Evolutionary conservation across 192 early-diverging fungal species (phyloP).

Genomic region (Coemansia reversa): DNA sequence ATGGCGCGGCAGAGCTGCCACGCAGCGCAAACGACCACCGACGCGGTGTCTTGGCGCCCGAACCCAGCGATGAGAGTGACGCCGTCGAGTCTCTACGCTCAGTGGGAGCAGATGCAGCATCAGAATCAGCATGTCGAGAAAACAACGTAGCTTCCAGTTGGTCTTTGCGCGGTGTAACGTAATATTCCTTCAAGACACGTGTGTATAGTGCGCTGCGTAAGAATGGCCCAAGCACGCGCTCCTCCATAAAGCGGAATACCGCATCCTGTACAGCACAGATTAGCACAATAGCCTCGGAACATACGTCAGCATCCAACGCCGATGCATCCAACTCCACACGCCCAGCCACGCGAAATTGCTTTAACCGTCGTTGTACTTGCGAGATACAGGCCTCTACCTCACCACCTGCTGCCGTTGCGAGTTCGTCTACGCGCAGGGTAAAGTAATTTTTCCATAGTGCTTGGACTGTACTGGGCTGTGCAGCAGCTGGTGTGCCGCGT

Average conservation of each 20-base stretch:
- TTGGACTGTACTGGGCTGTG: constrained; percentile 26
- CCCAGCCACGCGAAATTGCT: constrained; percentile 14
- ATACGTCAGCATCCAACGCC: constrained; percentile 13
- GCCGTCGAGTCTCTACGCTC: constrained; percentile 2
- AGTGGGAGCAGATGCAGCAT: not conserved
- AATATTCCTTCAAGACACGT: constrained; percentile 60
- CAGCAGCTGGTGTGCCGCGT: constrained; percentile 10
- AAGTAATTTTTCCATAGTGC: constrained; percentile 58
- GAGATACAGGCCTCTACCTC: constrained; percentile 30
- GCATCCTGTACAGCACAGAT: constrained; percentile 58
- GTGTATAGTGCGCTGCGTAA: constrained; percentile 63
- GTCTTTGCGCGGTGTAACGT: constrained; percentile 42
- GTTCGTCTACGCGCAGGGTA: constrained; percentile 44
- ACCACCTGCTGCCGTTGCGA: constrained; percentile 25
- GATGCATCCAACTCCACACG: constrained; percentile 24
- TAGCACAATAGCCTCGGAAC: constrained; percentile 35
- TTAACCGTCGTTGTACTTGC: constrained; percentile 39
- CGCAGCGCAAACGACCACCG: constrained; percentile 30
- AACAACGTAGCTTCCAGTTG: constrained; percentile 36
- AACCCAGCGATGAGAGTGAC: constrained; percentile 21
- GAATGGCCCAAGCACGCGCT: constrained; percentile 61
- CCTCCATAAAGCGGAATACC: constrained; percentile 64
- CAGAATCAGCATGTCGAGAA: constrained; percentile 4
- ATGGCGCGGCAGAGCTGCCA: constrained; percentile 18
- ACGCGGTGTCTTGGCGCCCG: not conserved